Percentiles rank a stretch among this genome's conserved stretches.
Evolutionary conservation across 306 rosid species (phyloP).

Genomic region (Styphnolobium japonicum): DNA sequence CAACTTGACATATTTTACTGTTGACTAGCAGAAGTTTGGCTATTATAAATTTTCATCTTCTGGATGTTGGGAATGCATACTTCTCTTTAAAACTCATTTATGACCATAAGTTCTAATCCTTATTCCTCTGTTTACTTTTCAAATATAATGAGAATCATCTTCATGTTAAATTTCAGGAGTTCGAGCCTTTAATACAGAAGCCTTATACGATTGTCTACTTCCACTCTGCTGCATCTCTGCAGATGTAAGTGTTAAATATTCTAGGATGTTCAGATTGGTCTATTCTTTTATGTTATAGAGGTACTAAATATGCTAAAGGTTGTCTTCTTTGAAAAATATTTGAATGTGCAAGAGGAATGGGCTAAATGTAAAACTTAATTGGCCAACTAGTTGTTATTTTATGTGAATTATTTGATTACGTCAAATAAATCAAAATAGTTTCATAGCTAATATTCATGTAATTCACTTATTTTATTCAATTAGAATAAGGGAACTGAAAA

Average conservation of each 20-base stretch:
- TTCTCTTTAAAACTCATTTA: constrained; percentile 4
- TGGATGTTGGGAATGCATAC: background rate
- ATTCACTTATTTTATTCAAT: background rate
- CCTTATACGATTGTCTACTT: constrained; percentile 89
- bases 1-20: constrained; percentile 12
- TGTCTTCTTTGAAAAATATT: background rate
- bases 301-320: background rate
- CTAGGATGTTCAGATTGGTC: background rate
- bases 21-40: constrained; percentile 1
- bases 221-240: constrained; percentile 98
- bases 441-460: constrained; percentile 10
- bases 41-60: constrained; percentile 14
- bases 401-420: background rate
- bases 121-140: background rate
- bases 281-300: background rate
- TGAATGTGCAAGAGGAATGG: background rate
- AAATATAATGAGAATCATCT: constrained; percentile 14
- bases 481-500: background rate
- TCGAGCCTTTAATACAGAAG: constrained; percentile 93
- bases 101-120: background rate
- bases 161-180: constrained; percentile 66
- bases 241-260: constrained; percentile 64
- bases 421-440: background rate
- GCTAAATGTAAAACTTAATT: background rate
- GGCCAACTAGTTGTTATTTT: background rate